phyloP scores from a whole-genome alignment of 176 grass and related monocot species.

The Miscanthus lutarioriparius region DNA sequence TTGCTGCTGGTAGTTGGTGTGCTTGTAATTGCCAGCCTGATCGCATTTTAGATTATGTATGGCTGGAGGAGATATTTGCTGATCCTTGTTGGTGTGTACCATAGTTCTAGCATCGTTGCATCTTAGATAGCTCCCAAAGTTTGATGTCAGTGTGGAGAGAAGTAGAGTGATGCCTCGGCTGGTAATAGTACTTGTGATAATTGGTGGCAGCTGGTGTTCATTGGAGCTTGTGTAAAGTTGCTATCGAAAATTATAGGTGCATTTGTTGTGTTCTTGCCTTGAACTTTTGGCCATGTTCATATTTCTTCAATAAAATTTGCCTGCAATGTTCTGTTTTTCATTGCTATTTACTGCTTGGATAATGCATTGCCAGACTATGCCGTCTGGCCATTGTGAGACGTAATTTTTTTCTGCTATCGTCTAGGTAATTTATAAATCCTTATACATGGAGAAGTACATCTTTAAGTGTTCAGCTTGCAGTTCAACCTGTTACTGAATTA shows the following conservation, averaged over 20 bases:
- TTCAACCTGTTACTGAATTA: not conserved
- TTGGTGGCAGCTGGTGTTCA: slow-evolving; percentile 3
- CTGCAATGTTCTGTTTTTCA: not conserved
- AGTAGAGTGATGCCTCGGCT: slow-evolving; percentile 18
- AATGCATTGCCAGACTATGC: not conserved
- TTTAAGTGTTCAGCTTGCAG: not conserved
- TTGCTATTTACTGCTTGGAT: not conserved
- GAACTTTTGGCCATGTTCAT: not conserved
- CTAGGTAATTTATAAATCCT: not conserved
- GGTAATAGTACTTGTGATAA: slow-evolving; percentile 8
- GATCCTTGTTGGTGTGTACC: slow-evolving; percentile 37
- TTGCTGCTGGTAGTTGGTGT: slow-evolving; percentile 63
- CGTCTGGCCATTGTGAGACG: not conserved
- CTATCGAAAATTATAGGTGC: not conserved
- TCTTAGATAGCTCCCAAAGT: slow-evolving; percentile 51
- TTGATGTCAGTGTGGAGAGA: slow-evolving; percentile 34
- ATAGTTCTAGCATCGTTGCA: slow-evolving; percentile 36
- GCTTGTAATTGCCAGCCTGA: slow-evolving; percentile 66
- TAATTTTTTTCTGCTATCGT: not conserved
- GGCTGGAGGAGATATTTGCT: slow-evolving; percentile 31
- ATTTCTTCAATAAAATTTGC: not conserved
- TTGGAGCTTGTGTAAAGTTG: not conserved
- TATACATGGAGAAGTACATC: not conserved
- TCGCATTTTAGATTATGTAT: slow-evolving; percentile 59
- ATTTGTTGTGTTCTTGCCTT: slow-evolving; percentile 4